Evolutionary conservation across 768 basidiomycete species (phyloP).

Genomic region (Lactarius indigo): DNA sequence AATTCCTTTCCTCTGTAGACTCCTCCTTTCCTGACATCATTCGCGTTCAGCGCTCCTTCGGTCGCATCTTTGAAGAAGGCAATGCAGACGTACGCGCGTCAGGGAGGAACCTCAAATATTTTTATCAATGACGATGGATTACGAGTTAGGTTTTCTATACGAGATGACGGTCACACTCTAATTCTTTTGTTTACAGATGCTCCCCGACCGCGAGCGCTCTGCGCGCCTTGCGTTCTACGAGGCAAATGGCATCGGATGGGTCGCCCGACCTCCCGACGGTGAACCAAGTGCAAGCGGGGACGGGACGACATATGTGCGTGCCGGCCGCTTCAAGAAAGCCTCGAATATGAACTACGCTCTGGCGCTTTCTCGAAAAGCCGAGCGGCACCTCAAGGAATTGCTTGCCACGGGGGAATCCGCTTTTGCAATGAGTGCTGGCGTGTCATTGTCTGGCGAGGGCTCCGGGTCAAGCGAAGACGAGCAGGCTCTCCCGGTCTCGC

Average conservation of each 20-base stretch:
- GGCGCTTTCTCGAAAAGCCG: constrained; percentile 34
- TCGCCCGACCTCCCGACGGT: constrained; percentile 54
- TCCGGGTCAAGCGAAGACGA: constrained; percentile 26
- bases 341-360: constrained; percentile 49
- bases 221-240: constrained; percentile 52
- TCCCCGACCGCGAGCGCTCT: constrained; percentile 44
- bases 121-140: constrained; percentile 63
- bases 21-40: neutral
- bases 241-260: constrained; percentile 55
- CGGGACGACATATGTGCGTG: constrained; percentile 42
- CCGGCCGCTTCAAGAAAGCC: constrained; percentile 50
- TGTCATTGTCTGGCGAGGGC: constrained; percentile 30
- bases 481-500: constrained; percentile 34
- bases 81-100: constrained; percentile 61
- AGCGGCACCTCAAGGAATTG: constrained; percentile 35
- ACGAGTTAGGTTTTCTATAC: constrained; percentile 33
- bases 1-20: constrained; percentile 25
- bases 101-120: constrained; percentile 58
- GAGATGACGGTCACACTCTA: neutral
- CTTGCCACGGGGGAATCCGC: constrained; percentile 7
- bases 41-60: constrained; percentile 38
- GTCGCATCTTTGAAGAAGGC: constrained; percentile 55
- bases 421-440: constrained; percentile 23
- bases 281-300: constrained; percentile 31
- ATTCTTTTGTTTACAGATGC: constrained; percentile 25